A percentile compares a stretch with the other conserved stretches of the same genome.
Evolutionary conservation across 1,284 basidiomycete species (phyloP).

Genomic region (Leccinum subrobustum): DNA sequence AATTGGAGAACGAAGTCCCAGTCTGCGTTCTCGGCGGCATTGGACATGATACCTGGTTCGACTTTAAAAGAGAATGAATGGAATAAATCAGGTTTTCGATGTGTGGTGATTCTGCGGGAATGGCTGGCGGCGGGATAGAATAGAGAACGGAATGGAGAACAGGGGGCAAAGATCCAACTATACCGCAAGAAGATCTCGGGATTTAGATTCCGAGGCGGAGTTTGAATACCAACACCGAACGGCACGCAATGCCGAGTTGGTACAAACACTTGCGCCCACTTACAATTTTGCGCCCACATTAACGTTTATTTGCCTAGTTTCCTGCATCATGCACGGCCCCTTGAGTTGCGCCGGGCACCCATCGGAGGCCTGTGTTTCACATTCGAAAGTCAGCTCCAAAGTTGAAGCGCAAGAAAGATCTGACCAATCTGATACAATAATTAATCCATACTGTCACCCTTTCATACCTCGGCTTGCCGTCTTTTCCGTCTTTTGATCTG

Average conservation of each 20-base stretch:
- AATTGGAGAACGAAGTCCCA: slow-evolving; percentile 67
- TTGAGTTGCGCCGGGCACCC: not conserved
- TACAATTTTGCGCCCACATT: too few relatives aligned
- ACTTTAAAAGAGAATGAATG: not conserved
- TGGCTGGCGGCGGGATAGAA: slow-evolving; percentile 1
- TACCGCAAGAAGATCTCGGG: slow-evolving; percentile 16
- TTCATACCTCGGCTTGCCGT: slow-evolving; percentile 19
- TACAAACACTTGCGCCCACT: not conserved
- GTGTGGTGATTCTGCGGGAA: not conserved
- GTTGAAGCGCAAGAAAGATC: slow-evolving; percentile 2
- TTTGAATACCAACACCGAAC: not conserved
- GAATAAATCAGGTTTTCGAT: not conserved
- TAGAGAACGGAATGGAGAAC: slow-evolving; percentile 11
- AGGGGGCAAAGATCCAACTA: slow-evolving; percentile 20
- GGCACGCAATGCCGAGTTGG: slow-evolving; percentile 18
- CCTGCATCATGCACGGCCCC: not conserved
- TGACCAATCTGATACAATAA: slow-evolving; percentile 8
- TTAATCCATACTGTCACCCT: not conserved
- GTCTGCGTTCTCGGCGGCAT: slow-evolving; percentile 45
- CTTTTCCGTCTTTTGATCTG: slow-evolving; percentile 57
- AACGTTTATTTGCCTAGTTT: too few relatives aligned
- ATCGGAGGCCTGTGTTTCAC: not conserved
- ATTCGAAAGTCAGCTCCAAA: not conserved
- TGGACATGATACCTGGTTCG: slow-evolving; percentile 20
- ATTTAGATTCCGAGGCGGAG: slow-evolving; percentile 21